phyloP scores from a whole-genome alignment of 2,329 filamentous ascomycete genomes.

The Paracoccidioides brasiliensis region DNA sequence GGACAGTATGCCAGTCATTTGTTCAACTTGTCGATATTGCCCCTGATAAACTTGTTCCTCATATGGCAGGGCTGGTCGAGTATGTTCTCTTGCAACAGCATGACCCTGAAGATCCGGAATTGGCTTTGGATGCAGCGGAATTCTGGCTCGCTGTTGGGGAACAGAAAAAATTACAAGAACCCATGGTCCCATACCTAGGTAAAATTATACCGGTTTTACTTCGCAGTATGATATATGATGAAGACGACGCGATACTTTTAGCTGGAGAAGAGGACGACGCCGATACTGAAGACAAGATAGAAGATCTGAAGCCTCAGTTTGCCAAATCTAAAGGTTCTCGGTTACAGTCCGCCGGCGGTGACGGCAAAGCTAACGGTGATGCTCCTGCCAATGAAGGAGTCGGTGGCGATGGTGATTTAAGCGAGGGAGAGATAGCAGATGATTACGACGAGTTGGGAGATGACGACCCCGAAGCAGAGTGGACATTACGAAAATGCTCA shows the following conservation, averaged over 20 bases:
- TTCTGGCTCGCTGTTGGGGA: conserved; percentile 95
- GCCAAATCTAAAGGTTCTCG: conserved; percentile 56
- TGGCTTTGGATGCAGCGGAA: conserved; percentile 88
- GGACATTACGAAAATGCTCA: conserved; percentile 94
- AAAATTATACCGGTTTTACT: conserved; percentile 85
- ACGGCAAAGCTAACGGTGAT: conserved; percentile 27
- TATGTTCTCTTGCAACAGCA: conserved; percentile 88
- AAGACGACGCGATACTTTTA: conserved; percentile 78
- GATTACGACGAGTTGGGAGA: conserved; percentile 53
- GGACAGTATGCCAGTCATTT: conserved; percentile 87
- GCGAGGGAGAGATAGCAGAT: conserved; percentile 72
- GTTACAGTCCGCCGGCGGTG: conserved; percentile 36
- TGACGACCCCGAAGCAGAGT: conserved; percentile 73
- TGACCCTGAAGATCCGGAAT: conserved; percentile 65
- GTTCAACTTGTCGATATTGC: conserved; percentile 82
- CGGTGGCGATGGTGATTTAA: conserved; percentile 59
- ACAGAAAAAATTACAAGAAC: conserved; percentile 63
- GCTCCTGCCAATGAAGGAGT: conserved; percentile 39
- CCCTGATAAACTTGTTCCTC: conserved; percentile 78
- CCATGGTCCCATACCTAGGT: conserved; percentile 61
- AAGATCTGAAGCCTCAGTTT: conserved; percentile 89
- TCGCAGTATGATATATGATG: conserved; percentile 90
- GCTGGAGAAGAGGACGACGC: conserved; percentile 80
- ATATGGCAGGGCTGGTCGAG: conserved; percentile 76
- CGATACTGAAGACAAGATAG: conserved; percentile 73